phyloP scores from a whole-genome alignment of 1,284 basidiomycete genomes.

The Thelephora terrestris region DNA sequence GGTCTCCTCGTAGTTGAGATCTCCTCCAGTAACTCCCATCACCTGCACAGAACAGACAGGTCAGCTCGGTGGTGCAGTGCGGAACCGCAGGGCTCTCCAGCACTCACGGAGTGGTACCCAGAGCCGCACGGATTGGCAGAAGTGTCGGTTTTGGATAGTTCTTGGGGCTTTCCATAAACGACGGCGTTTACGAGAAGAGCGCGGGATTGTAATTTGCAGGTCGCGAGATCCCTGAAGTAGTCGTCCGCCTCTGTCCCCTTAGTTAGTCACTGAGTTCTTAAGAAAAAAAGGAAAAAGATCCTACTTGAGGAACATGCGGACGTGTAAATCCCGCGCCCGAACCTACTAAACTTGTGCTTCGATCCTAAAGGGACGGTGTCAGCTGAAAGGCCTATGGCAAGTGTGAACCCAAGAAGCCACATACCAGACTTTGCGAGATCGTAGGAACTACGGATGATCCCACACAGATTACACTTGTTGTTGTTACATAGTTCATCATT shows the following conservation, averaged over 20 bases:
- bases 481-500: slow-evolving; percentile 35
- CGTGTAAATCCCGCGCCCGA: slow-evolving; percentile 53
- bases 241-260: slow-evolving; percentile 45
- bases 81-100: neutral
- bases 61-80: neutral
- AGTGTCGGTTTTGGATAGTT: slow-evolving; percentile 34
- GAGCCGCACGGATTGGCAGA: slow-evolving; percentile 35
- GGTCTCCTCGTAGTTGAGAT: slow-evolving; percentile 15
- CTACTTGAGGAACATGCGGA: slow-evolving; percentile 51
- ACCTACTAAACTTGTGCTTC: slow-evolving; percentile 48
- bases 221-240: slow-evolving; percentile 31
- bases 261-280: slow-evolving; percentile 2
- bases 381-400: neutral
- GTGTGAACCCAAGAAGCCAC: slow-evolving; percentile 11
- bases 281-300: slow-evolving; percentile 13
- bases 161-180: slow-evolving; percentile 45
- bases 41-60: slow-evolving; percentile 33
- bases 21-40: slow-evolving; percentile 16
- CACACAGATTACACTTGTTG: slow-evolving; percentile 40
- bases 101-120: slow-evolving; percentile 46
- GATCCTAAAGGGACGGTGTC: slow-evolving; percentile 27
- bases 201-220: slow-evolving; percentile 27
- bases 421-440: slow-evolving; percentile 43
- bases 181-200: slow-evolving; percentile 47
- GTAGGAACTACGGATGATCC: slow-evolving; percentile 43